Conservation (phyloP, 1,139 yeast species). For the Magnusiomyces ingens region DNA sequence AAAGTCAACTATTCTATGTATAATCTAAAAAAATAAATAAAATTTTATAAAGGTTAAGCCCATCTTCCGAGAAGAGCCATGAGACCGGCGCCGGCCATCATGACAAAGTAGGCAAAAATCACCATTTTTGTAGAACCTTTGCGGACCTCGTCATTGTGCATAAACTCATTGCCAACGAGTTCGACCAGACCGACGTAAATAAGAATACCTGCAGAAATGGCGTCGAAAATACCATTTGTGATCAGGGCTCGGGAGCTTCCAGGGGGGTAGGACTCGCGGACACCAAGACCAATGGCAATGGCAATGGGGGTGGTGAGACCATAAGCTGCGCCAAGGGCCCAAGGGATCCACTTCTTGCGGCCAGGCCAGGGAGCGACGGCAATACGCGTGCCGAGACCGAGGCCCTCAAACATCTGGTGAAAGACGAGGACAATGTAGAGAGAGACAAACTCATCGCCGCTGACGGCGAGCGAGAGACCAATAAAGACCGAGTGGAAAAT, state of each 20-base stretch:
- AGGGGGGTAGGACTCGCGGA: constrained; percentile 55
- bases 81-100: constrained; percentile 68
- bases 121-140: constrained; percentile 31
- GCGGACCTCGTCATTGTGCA: constrained; percentile 39
- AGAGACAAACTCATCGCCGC: constrained; percentile 68
- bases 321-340: constrained; percentile 52
- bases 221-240: constrained; percentile 72
- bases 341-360: constrained; percentile 45
- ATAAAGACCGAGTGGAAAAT: constrained; percentile 76
- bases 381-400: constrained; percentile 83
- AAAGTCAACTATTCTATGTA: neutral
- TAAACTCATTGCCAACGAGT: constrained; percentile 81
- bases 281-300: constrained; percentile 81
- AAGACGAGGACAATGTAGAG: constrained; percentile 75
- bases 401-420: constrained; percentile 91
- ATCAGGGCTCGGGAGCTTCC: constrained; percentile 57
- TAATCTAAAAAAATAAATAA: neutral
- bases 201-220: constrained; percentile 80
- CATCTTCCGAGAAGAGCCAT: constrained; percentile 86
- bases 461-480: constrained; percentile 66
- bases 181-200: constrained; percentile 83
- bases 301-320: constrained; percentile 78
- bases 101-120: constrained; percentile 31
- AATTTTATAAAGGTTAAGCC: constrained; percentile 44
- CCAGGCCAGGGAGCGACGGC: constrained; percentile 67